phyloP scores from a whole-genome alignment of 2,329 filamentous ascomycete genomes.

The Colletotrichum sp. region DNA sequence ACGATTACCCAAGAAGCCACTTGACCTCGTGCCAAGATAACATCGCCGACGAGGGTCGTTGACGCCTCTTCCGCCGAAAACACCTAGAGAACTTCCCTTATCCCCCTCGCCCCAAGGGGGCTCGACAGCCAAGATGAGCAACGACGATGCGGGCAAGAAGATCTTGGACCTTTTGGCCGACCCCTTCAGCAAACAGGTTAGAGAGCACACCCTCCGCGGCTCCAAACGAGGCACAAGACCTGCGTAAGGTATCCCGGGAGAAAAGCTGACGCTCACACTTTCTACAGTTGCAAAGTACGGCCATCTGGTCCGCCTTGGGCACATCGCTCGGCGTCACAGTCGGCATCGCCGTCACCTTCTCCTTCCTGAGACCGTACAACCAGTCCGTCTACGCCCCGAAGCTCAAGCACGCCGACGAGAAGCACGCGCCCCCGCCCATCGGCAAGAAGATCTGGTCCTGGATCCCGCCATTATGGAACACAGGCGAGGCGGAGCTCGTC shows the following conservation, averaged over 20 bases:
- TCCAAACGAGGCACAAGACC: neutral
- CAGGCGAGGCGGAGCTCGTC: constrained; percentile 78
- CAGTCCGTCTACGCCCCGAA: constrained; percentile 93
- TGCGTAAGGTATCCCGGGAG: neutral
- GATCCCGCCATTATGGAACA: constrained; percentile 78
- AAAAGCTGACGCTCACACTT: neutral
- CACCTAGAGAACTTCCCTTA: neutral
- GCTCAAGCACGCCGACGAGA: constrained; percentile 88
- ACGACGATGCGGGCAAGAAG: constrained; percentile 42
- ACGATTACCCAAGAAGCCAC: neutral
- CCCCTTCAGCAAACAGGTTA: constrained; percentile 55
- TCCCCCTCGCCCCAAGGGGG: constrained; percentile 15
- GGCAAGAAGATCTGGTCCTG: constrained; percentile 89
- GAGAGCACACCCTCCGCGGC: neutral
- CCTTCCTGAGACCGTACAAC: constrained; percentile 88
- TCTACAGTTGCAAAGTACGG: constrained; percentile 53
- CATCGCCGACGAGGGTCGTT: neutral
- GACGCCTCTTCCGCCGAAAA: neutral
- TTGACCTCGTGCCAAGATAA: neutral
- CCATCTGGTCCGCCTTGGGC: constrained; percentile 79
- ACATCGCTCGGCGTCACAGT: constrained; percentile 79
- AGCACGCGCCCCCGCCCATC: constrained; percentile 85
- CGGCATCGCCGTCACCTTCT: constrained; percentile 81
- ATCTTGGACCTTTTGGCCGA: constrained; percentile 54
- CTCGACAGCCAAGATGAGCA: constrained; percentile 10